Percentiles rank a stretch among this genome's conserved stretches.
These are phyloP conservation scores for Mrakia hoshinonis DNA, from an alignment of 768 basidiomycete species.

Conservation along the genomic window DNA sequence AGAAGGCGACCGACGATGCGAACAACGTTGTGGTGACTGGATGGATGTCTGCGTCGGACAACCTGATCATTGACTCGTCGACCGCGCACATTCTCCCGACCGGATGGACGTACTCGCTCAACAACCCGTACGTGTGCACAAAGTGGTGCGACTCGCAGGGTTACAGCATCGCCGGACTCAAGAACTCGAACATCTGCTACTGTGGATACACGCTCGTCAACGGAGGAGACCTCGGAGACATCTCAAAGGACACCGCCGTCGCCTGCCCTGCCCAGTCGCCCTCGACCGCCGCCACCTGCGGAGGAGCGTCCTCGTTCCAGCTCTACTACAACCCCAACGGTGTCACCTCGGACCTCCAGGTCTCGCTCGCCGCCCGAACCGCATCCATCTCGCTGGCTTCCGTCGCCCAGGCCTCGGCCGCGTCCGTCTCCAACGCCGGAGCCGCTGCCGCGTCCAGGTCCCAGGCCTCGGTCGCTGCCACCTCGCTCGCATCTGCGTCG, in stretches of 20 bases:
- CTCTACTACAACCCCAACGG: neutral
- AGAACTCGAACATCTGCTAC: too few species aligned
- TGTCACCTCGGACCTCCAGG: neutral
- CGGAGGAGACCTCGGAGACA: too few species aligned
- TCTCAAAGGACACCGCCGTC: too few species aligned
- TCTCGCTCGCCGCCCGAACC: neutral
- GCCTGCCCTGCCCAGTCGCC: too few species aligned
- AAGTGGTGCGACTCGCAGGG: too few species aligned
- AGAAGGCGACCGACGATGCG: neutral
- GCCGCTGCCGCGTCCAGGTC: neutral
- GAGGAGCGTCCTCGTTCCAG: neutral
- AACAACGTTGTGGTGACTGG: neutral
- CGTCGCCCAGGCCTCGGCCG: slow-evolving; percentile 13
- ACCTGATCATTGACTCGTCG: too few species aligned
- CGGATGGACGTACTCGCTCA: too few species aligned
- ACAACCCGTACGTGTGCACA: too few species aligned
- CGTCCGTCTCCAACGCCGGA: neutral
- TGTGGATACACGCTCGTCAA: too few species aligned
- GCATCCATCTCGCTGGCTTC: neutral
- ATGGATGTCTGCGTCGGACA: neutral
- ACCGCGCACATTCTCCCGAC: too few species aligned
- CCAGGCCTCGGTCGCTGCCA: slow-evolving; percentile 5
- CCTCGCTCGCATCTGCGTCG: neutral
- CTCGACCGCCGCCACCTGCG: too few species aligned
- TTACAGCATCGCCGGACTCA: too few species aligned